Conservation (phyloP, 2,329 filamentous ascomycete genomes). For the Dothideomycetes sp. region DNA sequence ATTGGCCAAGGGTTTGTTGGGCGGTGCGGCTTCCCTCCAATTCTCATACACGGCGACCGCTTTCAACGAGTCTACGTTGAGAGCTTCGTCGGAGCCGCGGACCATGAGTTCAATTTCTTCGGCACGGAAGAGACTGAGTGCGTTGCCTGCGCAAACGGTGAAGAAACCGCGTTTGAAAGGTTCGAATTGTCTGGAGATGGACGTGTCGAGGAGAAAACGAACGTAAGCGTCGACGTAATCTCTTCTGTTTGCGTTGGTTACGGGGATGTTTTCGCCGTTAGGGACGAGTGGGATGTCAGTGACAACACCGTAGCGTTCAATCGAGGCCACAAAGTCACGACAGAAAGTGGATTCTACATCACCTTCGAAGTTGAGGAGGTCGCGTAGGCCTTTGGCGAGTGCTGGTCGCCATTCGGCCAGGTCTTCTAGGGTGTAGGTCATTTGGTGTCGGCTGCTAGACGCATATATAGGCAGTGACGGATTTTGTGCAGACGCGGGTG, state of each 20-base stretch:
- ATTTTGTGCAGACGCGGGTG: constrained; percentile 52
- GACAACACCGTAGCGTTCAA: constrained; percentile 65
- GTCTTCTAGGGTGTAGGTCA: constrained; percentile 71
- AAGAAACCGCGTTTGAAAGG: constrained; percentile 93
- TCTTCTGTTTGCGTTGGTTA: constrained; percentile 74
- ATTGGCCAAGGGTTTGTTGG: constrained; percentile 20
- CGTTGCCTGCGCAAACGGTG: constrained; percentile 82
- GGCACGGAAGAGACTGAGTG: constrained; percentile 74
- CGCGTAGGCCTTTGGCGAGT: constrained; percentile 64
- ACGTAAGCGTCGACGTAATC: constrained; percentile 86
- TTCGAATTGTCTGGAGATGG: constrained; percentile 75
- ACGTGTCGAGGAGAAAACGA: constrained; percentile 66
- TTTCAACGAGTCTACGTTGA: constrained; percentile 67
- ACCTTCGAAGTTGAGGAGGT: constrained; percentile 73
- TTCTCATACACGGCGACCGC: constrained; percentile 75
- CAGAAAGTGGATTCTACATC: constrained; percentile 74
- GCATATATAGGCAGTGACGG: constrained; percentile 19
- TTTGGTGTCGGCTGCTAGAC: constrained; percentile 31
- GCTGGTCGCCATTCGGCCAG: constrained; percentile 71
- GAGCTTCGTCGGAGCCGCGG: constrained; percentile 70
- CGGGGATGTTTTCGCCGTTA: constrained; percentile 62
- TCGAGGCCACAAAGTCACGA: constrained; percentile 69
- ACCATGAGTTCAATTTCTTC: constrained; percentile 88
- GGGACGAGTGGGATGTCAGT: constrained; percentile 61
- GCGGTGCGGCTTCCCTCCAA: constrained; percentile 47